Conservation (phyloP, 257 asterid genomes). For the Solanum etuberosum region DNA sequence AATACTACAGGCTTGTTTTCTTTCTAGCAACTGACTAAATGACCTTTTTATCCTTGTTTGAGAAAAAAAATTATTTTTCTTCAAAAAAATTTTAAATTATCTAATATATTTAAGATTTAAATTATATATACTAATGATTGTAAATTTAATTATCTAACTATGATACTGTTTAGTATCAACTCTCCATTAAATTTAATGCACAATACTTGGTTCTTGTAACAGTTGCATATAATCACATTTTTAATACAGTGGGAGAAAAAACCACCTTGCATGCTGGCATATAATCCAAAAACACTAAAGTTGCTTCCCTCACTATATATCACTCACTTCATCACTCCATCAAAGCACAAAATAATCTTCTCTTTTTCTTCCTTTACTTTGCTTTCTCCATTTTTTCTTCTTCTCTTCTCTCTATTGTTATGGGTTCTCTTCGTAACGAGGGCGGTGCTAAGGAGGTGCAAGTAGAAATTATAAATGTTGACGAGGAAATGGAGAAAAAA, state of each 20-base stretch:
- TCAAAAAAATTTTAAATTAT: background rate
- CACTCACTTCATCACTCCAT: background rate
- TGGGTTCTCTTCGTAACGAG: background rate
- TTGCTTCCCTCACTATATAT: background rate
- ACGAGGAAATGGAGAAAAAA: background rate
- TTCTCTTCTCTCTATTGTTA: background rate
- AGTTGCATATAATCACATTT: background rate
- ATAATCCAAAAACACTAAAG: background rate
- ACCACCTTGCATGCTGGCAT: background rate
- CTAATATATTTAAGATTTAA: background rate
- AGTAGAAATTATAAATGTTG: background rate
- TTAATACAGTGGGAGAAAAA: background rate
- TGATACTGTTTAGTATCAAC: background rate
- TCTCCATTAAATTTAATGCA: background rate
- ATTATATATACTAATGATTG: background rate
- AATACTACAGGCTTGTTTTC: background rate
- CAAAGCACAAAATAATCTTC: background rate
- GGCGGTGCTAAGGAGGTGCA: background rate
- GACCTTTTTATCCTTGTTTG: background rate
- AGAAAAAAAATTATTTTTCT: background rate
- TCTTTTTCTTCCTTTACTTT: background rate
- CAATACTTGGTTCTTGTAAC: background rate
- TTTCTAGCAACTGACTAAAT: background rate
- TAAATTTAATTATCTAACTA: background rate
- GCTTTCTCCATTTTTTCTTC: background rate